Base-by-base conservation (phyloP, 441 rosid species). In the Euphorbia schlechtendalii region DNA sequence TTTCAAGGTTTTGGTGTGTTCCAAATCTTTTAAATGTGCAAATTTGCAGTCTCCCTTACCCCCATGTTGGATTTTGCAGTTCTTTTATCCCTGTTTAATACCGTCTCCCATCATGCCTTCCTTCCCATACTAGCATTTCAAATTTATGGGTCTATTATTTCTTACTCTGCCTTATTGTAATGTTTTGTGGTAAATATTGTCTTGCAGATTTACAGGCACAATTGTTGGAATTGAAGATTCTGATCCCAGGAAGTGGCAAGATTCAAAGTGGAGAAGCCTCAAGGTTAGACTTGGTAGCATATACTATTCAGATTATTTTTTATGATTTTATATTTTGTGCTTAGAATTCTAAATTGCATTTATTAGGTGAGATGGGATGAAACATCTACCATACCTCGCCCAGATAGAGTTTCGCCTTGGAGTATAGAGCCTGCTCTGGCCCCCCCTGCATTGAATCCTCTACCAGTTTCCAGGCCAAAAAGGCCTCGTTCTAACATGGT, bases 381-480 rank as follows among this genome's bases (percentile, higher is more conserved):
- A 77, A 83, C 83, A 49, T 82, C 97, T 59, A 70, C 79, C 49
- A 77, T 89, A 61, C 85, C 86, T 65, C 90, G 96, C 54, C 98
- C 98, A 4, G 96, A 92, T 14, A 81, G 96, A 78, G 99, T 95
- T 68, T 95, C 99, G 17, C 97, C 95, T 14, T 95, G 99, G 99
- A 88, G 90, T 74, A 82, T 95, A 73, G 98, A 95, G 68, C 96
- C 96, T 68, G 94, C 96, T 36, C 59, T 88, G 71, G 83, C 99
- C 63, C 92, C 96, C 71, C 92, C 94, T 62, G 95, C 93, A 14
- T 69, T 88, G 59, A 84, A 81, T 74, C 87, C 96, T 58, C 88
- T 85, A 75, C 96, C 96, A 22, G 68, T 83, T 76, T 78, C 92
- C 41, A 79, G 96, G 80, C 78, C 90, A 38, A 94, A 94, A 75